Evolutionary conservation across 345 rosid species (phyloP), one percentile per base, ranked within the genome.

Genomic region (Melastoma malabathricum): DNA sequence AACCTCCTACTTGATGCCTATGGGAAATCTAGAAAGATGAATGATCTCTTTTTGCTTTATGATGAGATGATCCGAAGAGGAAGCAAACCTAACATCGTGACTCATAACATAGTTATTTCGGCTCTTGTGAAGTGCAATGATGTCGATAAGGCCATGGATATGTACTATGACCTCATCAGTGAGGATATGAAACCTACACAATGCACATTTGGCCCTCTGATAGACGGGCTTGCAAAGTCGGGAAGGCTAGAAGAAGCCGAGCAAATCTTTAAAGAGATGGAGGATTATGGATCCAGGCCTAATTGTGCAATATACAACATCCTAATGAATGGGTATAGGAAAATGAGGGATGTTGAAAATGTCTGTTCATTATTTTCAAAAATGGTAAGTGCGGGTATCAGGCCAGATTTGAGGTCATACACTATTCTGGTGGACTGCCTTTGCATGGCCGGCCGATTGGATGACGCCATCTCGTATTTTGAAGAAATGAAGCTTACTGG

Each of bases 381-480:
- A 58, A 90, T 90, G 98, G 65, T 69, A 17, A 71, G 67, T 65
- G 83, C 76, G 64, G 94, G 98, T 52, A 64, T 90, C 39, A 72
- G 96, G 68, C 92, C 92, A n/a, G 94, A 90, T 65, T 71, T 90
- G 77, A 82, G 75, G 74, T 74, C 94, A n/a, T 90, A 86, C 72
- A 74, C 89, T 34, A 68, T 78, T 66, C 77, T 90, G 45, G 82
- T 90, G 5, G 84, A 79, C 66, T 76, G 83, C 63, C 68, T 86
- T 20, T 86, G 82, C 68, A 68, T 65, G 69, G 76, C 34, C 0
- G 86, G 84, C 56, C 80, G 77, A 69, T 83, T 84, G 51, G 94
- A 90, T 46, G 94, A 86, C 52, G 98, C 83, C 15, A 25, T 82
- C 46, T 59, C 47, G 54, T 82, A 83, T 64, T 90, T 86, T 48